phyloP scores from a whole-genome alignment of 768 basidiomycete species.

The Ramaria sp. region DNA sequence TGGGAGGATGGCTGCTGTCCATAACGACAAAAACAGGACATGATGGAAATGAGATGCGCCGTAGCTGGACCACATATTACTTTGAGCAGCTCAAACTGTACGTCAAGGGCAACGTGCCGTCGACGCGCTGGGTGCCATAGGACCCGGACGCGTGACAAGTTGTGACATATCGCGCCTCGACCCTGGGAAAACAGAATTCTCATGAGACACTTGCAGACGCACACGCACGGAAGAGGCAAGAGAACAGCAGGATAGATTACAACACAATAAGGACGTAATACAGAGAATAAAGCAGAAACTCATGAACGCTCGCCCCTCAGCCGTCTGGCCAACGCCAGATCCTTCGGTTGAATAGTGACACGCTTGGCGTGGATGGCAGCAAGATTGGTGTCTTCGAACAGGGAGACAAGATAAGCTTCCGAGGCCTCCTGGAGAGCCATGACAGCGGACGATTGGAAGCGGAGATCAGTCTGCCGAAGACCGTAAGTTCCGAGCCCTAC shows the following conservation, averaged over 20 bases:
- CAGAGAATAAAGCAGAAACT: not conserved
- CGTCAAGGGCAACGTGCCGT: too few species aligned
- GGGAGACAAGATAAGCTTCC: slow-evolving; percentile 66
- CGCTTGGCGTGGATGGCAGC: slow-evolving; percentile 87
- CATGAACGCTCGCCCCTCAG: slow-evolving; percentile 80
- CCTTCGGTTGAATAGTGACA: slow-evolving; percentile 64
- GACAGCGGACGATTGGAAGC: slow-evolving; percentile 93
- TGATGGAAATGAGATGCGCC: too few species aligned
- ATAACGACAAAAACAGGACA: too few species aligned
- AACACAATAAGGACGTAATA: not conserved
- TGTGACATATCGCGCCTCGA: too few species aligned
- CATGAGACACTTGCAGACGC: too few species aligned
- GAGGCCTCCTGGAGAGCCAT: slow-evolving; percentile 91
- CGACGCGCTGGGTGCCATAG: too few species aligned
- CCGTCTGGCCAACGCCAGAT: slow-evolving; percentile 77
- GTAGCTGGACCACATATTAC: too few species aligned
- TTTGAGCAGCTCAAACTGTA: too few species aligned
- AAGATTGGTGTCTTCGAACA: slow-evolving; percentile 51
- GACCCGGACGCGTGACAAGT: too few species aligned
- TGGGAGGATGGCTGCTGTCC: too few species aligned
- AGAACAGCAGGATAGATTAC: not conserved
- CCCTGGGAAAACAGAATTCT: too few species aligned
- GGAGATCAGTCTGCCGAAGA: slow-evolving; percentile 64
- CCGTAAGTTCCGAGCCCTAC: not conserved
- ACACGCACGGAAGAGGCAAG: not conserved